A percentile compares a stretch with the other conserved stretches of the same genome.
Evolutionary conservation across 1,139 yeast species (phyloP).

Genomic region (Meyerozyma athensensis): DNA sequence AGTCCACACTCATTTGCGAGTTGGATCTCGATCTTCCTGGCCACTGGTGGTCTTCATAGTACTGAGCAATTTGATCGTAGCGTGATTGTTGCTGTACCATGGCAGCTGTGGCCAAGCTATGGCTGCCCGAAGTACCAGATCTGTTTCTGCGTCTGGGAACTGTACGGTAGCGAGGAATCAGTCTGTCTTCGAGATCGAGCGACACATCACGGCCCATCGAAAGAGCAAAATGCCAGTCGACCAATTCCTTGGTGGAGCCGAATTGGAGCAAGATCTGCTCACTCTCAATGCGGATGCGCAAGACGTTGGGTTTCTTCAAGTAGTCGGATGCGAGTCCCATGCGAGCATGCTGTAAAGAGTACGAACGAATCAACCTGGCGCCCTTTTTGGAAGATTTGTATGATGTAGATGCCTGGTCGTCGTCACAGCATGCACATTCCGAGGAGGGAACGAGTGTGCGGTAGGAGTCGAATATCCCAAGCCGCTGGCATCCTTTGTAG

Average conservation of each 20-base stretch:
- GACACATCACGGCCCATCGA: conserved; percentile 62
- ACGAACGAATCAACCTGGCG: conserved; percentile 45
- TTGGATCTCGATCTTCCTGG: conserved; percentile 6
- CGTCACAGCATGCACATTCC: background rate
- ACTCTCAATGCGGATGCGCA: conserved; percentile 60
- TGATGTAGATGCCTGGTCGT: background rate
- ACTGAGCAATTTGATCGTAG: conserved; percentile 5
- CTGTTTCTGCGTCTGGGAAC: conserved; percentile 63
- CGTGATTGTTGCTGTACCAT: background rate
- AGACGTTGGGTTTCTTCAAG: conserved; percentile 51
- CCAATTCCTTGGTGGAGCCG: conserved; percentile 49
- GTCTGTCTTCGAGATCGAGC: conserved; percentile 55
- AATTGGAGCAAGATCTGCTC: conserved; percentile 64
- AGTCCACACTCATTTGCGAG: conserved; percentile 4
- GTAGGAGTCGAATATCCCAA: conserved; percentile 16
- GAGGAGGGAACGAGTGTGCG: background rate
- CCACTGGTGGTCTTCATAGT: conserved; percentile 5
- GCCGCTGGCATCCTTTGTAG: conserved; percentile 26
- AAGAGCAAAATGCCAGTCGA: conserved; percentile 61
- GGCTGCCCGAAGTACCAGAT: conserved; percentile 6
- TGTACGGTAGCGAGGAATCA: conserved; percentile 63
- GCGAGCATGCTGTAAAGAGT: conserved; percentile 65
- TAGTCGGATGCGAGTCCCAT: conserved; percentile 70
- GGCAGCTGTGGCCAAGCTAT: background rate
- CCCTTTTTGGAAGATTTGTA: conserved; percentile 3